Conservation (phyloP, 441 rosid species). For the Capsella rubella region DNA sequence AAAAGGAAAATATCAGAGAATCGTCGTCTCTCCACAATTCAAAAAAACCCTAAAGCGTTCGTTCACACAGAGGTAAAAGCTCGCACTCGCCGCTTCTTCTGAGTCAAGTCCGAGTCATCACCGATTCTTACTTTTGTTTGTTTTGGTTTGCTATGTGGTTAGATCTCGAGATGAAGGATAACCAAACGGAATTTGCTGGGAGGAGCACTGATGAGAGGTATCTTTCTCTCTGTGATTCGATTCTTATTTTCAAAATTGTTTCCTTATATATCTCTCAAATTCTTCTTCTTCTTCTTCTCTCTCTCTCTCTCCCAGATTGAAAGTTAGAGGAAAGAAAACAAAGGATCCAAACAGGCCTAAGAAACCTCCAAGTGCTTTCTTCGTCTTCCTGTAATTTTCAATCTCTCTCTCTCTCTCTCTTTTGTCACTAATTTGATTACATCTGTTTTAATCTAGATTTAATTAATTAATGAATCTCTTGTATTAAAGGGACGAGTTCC, state of each 20-base stretch:
- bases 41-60: constrained; percentile 45
- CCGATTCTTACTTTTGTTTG: constrained; percentile 31
- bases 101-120: constrained; percentile 39
- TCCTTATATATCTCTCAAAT: too few species aligned
- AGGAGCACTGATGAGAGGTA: constrained; percentile 54
- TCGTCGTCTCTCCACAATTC: constrained; percentile 30
- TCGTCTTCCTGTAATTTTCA: constrained; percentile 64
- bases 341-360: constrained; percentile 84
- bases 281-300: not conserved
- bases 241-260: not conserved
- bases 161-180: constrained; percentile 75
- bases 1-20: not conserved
- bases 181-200: constrained; percentile 53
- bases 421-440: not conserved
- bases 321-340: constrained; percentile 58
- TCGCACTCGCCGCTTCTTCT: constrained; percentile 27
- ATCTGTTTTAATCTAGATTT: not conserved
- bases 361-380: constrained; percentile 80
- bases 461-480: not conserved
- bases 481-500: constrained; percentile 68
- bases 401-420: not conserved
- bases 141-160: constrained; percentile 1
- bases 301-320: constrained; percentile 51
- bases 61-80: constrained; percentile 22
- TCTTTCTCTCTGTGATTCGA: not conserved